Conservation (phyloP, 805 yeast genomes). For the Wickerhamiella allomyrinae region DNA sequence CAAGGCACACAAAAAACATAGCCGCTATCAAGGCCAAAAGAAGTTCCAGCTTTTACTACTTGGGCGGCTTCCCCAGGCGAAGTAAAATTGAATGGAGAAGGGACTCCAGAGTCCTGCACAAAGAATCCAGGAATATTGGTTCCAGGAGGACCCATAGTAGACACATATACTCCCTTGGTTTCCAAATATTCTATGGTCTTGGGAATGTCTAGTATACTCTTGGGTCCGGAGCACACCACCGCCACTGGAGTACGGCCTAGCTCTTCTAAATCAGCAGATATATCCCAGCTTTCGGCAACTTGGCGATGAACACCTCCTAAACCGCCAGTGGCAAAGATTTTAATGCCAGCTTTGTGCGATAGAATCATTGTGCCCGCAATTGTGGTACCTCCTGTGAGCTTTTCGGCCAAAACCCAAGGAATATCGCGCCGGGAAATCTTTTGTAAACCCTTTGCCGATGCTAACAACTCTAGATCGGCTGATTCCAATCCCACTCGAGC, state of each 20-base stretch:
- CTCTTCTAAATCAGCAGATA: conserved; percentile 80
- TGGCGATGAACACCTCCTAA: conserved; percentile 83
- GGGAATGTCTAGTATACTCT: conserved; percentile 66
- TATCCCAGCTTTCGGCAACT: conserved; percentile 60
- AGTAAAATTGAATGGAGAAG: conserved; percentile 52
- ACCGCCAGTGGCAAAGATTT: conserved; percentile 87
- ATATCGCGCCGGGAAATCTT: conserved; percentile 76
- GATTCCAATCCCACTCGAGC: conserved; percentile 53
- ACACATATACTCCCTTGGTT: conserved; percentile 81
- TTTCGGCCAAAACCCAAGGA: conserved; percentile 49
- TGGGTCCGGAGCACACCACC: conserved; percentile 90
- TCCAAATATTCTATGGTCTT: conserved; percentile 76
- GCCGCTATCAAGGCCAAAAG: conserved; percentile 48
- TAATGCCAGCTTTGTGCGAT: conserved; percentile 59
- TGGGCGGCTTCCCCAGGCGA: conserved; percentile 45
- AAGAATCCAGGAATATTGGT: conserved; percentile 68
- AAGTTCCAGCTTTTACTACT: conserved; percentile 34
- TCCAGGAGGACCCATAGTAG: conserved; percentile 44
- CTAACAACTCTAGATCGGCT: conserved; percentile 37
- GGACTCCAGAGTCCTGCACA: conserved; percentile 57
- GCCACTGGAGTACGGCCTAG: conserved; percentile 69
- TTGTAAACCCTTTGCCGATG: conserved; percentile 27
- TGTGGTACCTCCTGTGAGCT: conserved; percentile 74
- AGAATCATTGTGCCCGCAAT: conserved; percentile 80
- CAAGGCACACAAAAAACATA: conserved; percentile 73